These are phyloP conservation scores for Aspergillus phoenicis DNA, from an alignment of 2,329 filamentous ascomycete species.

Conservation along the genomic window DNA sequence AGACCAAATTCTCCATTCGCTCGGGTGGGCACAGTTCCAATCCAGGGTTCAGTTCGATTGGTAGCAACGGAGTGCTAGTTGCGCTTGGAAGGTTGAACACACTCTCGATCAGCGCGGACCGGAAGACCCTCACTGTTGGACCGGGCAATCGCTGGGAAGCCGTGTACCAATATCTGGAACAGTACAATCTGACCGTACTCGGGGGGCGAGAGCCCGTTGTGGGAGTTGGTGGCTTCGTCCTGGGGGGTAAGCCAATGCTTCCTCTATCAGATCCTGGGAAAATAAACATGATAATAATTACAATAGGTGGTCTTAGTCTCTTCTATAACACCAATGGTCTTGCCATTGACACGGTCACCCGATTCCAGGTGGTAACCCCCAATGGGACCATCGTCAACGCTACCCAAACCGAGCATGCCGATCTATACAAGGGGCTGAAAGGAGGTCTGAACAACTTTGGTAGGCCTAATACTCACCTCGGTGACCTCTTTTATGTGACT, in stretches of 20 bases:
- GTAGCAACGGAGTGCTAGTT: no score
- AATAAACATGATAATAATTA: not conserved
- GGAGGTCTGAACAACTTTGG: not conserved
- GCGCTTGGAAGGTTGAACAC: not conserved
- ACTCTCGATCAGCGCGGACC: not conserved
- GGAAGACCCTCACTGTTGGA: not conserved
- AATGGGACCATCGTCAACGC: not conserved
- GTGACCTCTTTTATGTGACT: no score
- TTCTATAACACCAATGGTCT: not conserved
- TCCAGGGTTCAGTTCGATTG: no score
- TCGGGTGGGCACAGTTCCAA: no score
- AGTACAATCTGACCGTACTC: not conserved
- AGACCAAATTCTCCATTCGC: no score
- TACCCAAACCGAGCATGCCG: not conserved
- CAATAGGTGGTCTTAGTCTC: not conserved
- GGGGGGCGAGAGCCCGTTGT: not conserved
- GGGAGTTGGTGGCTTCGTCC: not conserved
- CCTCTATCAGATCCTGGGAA: not conserved
- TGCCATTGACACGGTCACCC: no score
- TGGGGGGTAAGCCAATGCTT: not conserved
- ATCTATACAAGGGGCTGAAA: not conserved
- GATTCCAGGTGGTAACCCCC: not conserved
- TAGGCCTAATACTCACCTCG: not conserved
- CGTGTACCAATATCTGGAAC: not conserved
- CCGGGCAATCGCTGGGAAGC: not conserved